Evolutionary conservation across 2,329 filamentous ascomycete genomes (phyloP).

Genomic region (Coniochaeta sp.): DNA sequence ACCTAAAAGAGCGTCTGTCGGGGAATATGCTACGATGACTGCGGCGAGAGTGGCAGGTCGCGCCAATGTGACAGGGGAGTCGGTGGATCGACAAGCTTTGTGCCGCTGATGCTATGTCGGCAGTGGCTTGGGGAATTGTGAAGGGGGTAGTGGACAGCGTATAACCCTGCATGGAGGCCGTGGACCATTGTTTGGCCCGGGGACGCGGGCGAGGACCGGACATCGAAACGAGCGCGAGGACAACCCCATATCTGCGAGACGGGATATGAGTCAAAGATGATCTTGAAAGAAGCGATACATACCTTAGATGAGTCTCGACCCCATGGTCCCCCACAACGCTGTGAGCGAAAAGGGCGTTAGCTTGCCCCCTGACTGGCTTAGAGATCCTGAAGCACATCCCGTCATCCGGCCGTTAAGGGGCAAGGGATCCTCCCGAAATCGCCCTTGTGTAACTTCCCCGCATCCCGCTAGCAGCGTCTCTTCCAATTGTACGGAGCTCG

Average conservation of each 20-base stretch:
- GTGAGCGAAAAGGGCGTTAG: background rate
- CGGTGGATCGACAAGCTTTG: constrained; percentile 1
- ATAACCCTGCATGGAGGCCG: constrained; percentile 6
- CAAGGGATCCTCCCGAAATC: background rate
- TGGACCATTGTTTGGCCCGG: background rate
- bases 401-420: background rate
- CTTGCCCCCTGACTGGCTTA: background rate
- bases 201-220: background rate
- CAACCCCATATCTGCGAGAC: background rate
- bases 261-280: background rate
- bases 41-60: constrained; percentile 5
- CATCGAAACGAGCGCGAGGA: background rate
- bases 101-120: background rate
- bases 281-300: background rate
- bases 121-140: constrained; percentile 4
- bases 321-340: background rate
- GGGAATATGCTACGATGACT: constrained; percentile 6
- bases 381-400: background rate
- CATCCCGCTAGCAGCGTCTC: background rate
- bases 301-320: background rate
- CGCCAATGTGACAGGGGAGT: too few relatives aligned
- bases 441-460: background rate
- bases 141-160: constrained; percentile 3
- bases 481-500: background rate
- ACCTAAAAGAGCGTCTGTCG: background rate